A percentile compares a stretch with the other conserved stretches of the same genome.
These are phyloP conservation scores for Cyberlindnera euphorbiae DNA, from an alignment of 805 yeast genomes.

Conservation along the genomic window DNA sequence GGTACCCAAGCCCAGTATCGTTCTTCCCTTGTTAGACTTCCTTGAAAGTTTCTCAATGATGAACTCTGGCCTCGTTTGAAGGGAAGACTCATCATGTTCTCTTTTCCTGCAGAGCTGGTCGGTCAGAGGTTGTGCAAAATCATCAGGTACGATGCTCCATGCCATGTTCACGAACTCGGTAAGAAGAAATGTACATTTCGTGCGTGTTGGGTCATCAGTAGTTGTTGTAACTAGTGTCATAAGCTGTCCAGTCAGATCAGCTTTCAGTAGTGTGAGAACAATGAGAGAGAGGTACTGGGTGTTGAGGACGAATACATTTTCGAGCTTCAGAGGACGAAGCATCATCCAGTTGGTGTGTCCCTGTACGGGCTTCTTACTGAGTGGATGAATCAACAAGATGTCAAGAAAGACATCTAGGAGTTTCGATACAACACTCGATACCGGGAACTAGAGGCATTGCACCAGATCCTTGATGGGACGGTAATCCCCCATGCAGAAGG, in stretches of 20 bases:
- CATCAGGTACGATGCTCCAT: slow-evolving; percentile 49
- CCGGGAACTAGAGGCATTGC: slow-evolving; percentile 55
- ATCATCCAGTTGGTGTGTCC: slow-evolving; percentile 15
- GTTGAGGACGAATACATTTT: slow-evolving; percentile 38
- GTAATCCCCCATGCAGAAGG: slow-evolving; percentile 54
- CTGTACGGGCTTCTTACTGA: slow-evolving; percentile 29
- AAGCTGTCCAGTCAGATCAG: slow-evolving; percentile 49
- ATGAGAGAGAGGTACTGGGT: slow-evolving; percentile 68
- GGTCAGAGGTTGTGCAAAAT: slow-evolving; percentile 26
- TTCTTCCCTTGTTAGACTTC: slow-evolving; percentile 34
- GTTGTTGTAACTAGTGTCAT: slow-evolving; percentile 37
- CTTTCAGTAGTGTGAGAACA: slow-evolving; percentile 47
- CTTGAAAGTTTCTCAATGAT: slow-evolving; percentile 44
- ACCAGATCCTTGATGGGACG: slow-evolving; percentile 53
- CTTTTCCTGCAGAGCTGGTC: no score
- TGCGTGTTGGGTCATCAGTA: slow-evolving; percentile 39
- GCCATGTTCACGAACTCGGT: slow-evolving; percentile 58
- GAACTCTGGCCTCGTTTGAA: slow-evolving; percentile 32
- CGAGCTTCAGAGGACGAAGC: slow-evolving; percentile 29
- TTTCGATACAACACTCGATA: slow-evolving; percentile 51
- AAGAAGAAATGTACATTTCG: slow-evolving; percentile 60
- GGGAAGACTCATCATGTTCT: no score
- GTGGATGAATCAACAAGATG: slow-evolving; percentile 52
- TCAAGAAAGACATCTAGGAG: slow-evolving; percentile 71
- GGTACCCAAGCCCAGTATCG: slow-evolving; percentile 30